Base-by-base conservation (phyloP, 1,139 yeast species). In the Hemisphaericaspora lyxosophila region DNA sequence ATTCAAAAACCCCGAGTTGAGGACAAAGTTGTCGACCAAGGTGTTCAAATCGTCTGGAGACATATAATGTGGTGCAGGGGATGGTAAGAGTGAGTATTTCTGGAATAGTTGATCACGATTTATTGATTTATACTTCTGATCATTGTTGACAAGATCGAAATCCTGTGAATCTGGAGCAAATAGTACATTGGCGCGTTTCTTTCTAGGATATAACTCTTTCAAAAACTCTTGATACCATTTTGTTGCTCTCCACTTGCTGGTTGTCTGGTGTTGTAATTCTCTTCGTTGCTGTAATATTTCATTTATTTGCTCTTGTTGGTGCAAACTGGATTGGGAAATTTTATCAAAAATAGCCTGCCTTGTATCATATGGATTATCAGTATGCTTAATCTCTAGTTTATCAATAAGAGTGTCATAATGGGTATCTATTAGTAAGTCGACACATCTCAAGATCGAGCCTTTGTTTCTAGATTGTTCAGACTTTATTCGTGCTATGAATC, bases 41-140 rank as follows among this genome's bases (percentile, higher is more conserved):
- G 57, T 59, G 41, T 73, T 70, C 25, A 75, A 54, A 45, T 73
- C 73, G 7, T 51, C 45, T 4, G 65, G 59, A 4, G 35, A 42
- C 34, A 73, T 51, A 38, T 61, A 59, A 4, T 56, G 47, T 4
- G 71, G 66, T 15, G 57, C 60, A 7, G 72, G 68, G 3, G 45
- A 36, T 1, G 76, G 75, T 8, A 72, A 49, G 7, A 57, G 53
- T 17, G 55, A 44, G 46, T 68, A 74, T n/a, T 63, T 53, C 18
- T 54, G 50, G 43, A 47, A 69, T 7, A 72, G 49, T 22, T 45
- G 41, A 15, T 49, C 41, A 39, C 64, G 70, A 44, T 60, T 52
- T 18, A 66, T 50, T 5, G 28, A 20, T 12, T 42, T 30, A 41
- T 54, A 50, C 34, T 57, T 57, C 8, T 36, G 39, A 14, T 40